Conservation (phyloP, 2,329 filamentous ascomycete species). For the Neopestalotiopsis rosae region DNA sequence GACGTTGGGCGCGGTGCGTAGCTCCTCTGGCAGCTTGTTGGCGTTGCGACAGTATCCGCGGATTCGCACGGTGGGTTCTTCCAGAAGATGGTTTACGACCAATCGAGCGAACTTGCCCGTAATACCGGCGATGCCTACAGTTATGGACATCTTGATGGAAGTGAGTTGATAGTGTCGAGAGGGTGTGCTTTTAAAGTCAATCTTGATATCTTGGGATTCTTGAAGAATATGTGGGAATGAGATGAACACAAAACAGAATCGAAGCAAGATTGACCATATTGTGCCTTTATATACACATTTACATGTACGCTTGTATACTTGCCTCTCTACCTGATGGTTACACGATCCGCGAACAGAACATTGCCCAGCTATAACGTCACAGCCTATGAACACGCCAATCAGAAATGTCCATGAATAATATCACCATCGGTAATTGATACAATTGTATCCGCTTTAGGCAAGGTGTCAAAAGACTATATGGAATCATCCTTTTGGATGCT, state of each 20-base stretch:
- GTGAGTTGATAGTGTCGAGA: neutral
- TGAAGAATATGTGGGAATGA: neutral
- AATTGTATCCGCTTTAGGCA: neutral
- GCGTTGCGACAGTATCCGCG: neutral
- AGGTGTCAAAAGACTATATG: neutral
- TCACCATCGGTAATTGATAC: neutral
- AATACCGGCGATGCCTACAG: conserved; percentile 27
- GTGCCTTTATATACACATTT: no score
- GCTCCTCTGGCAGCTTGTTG: neutral
- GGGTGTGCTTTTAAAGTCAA: neutral
- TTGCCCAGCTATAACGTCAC: no score
- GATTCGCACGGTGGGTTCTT: conserved; percentile 7
- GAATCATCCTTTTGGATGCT: neutral
- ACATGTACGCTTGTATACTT: no score
- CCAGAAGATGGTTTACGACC: conserved; percentile 20
- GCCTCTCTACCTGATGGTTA: no score
- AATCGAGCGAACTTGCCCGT: conserved; percentile 27
- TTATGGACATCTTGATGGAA: conserved; percentile 21
- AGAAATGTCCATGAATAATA: neutral
- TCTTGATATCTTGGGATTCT: neutral
- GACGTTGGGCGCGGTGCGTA: neutral
- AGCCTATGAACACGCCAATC: no score
- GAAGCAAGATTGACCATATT: no score
- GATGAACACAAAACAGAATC: no score
- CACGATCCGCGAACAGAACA: no score